Percentiles rank a stretch among this genome's conserved stretches.
Conservation (phyloP, 2,329 filamentous ascomycete genomes). For the Nothomitra cinnamomea region DNA sequence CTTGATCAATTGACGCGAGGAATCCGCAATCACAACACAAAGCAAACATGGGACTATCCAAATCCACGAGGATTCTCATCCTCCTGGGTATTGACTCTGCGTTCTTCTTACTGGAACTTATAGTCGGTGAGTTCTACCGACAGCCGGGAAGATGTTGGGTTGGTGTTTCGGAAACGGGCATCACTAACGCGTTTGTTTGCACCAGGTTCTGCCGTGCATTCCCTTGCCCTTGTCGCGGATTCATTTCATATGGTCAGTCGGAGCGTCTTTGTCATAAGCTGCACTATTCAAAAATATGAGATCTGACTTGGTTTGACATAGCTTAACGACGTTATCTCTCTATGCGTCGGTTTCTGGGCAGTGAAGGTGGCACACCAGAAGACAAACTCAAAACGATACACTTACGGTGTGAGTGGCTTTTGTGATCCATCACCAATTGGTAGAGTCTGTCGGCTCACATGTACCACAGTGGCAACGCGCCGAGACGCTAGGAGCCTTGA, state of each 20-base stretch:
- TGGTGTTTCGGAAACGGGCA: neutral
- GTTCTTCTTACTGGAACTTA: constrained; percentile 84
- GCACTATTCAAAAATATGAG: neutral
- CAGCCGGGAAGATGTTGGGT: neutral
- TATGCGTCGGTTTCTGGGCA: constrained; percentile 86
- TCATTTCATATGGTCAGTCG: constrained; percentile 84
- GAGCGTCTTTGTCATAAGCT: neutral
- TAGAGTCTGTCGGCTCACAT: constrained; percentile 11
- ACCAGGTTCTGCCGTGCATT: constrained; percentile 64
- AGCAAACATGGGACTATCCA: constrained; percentile 64
- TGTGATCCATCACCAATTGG: neutral
- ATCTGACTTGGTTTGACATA: constrained; percentile 19
- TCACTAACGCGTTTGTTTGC: constrained; percentile 1
- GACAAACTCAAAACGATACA: constrained; percentile 72
- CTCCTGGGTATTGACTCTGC: constrained; percentile 77
- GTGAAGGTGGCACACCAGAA: constrained; percentile 75
- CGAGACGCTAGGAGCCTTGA: constrained; percentile 86
- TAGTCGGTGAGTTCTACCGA: constrained; percentile 35
- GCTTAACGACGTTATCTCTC: constrained; percentile 94
- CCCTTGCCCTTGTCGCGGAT: constrained; percentile 85
- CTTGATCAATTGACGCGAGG: neutral
- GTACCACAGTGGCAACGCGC: constrained; percentile 70
- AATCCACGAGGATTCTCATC: constrained; percentile 79
- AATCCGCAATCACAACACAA: neutral
- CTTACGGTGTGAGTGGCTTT: constrained; percentile 58